Base-by-base conservation (phyloP, 495 filamentous ascomycete genomes). In the Aspergillus leporis region DNA sequence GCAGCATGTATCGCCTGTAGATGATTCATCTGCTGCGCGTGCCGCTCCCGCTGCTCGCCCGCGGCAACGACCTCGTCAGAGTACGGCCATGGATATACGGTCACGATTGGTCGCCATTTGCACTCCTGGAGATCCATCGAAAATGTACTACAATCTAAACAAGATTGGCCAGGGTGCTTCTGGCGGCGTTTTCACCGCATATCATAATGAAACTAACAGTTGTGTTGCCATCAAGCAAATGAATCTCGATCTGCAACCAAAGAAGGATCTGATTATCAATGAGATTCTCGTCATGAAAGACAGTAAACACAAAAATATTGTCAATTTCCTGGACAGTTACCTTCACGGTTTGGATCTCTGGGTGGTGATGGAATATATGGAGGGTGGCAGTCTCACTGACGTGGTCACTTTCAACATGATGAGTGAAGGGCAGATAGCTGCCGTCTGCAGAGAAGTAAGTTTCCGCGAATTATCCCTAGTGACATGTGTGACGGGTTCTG, bases 281-380 rank as follows among this genome's bases (percentile, higher is more conserved):
- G 94, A 98, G 68, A 98, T 98, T 59, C 73, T 98, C 34, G 94
- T 98, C 30, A 98, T 98, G 94, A 97, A 96, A 77, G 94, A 97
- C 66, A 96, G 92, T 77, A 93, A 90, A 53, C 94, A 98, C 72
- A 92, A 90, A 71, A 98, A 98, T 68, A 96, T 98, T 70, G 94
- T 98, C 71, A 98, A 98, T 70, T 98, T 97, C 74, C 90, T 97
- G 76, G 94, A 97, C 78, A 96, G 92, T 70, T 98, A 90, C 71
- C 79, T 98, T 21, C 88, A 92, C 38, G 82, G 84, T 4, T 86
- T 93, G 19, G 94, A 98, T 70, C 74, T 98, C 41, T 98, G 94
- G 94, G 94, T 98, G 13, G 92, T 98, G 28, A 98, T 98, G 94
- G 94, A 98, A 71, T 98, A 92, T 64, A 98, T 98, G 94, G 94